Evolutionary conservation across 2,329 filamentous ascomycete species (phyloP).

Genomic region (Paraphaeosphaeria sporulosa): DNA sequence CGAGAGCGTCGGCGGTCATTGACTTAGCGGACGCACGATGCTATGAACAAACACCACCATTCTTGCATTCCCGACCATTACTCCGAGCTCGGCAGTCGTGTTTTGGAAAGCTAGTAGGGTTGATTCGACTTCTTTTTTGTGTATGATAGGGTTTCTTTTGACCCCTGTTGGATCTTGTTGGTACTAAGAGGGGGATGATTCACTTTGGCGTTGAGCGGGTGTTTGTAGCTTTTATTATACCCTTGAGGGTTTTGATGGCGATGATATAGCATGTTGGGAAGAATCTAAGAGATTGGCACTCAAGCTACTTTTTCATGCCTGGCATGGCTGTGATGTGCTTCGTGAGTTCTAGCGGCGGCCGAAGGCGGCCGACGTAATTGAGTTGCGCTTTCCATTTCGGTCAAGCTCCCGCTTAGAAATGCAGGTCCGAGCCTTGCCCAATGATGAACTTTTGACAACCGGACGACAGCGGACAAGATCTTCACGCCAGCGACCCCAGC

Average conservation of each 20-base stretch:
- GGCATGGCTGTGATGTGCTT: not conserved
- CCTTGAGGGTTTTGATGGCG: constrained; percentile 27
- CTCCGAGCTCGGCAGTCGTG: constrained; percentile 6
- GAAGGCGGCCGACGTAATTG: not conserved
- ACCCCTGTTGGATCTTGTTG: not conserved
- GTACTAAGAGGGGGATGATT: constrained; percentile 20
- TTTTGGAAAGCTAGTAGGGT: constrained; percentile 5
- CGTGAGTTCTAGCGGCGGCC: constrained; percentile 35
- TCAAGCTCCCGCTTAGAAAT: constrained; percentile 17
- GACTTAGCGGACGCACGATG: constrained; percentile 3
- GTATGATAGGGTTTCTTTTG: constrained; percentile 25
- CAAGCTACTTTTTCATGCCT: not conserved
- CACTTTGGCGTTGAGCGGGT: constrained; percentile 17
- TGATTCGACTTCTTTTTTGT: constrained; percentile 15
- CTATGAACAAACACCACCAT: constrained; percentile 15
- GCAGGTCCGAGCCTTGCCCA: constrained; percentile 11
- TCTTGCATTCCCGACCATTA: not conserved
- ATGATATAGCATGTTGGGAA: not conserved
- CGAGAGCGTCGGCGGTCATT: not conserved
- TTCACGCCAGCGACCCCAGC: constrained; percentile 16
- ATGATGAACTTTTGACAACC: constrained; percentile 13
- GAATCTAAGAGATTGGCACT: constrained; percentile 4
- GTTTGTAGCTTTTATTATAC: constrained; percentile 31
- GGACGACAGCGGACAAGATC: constrained; percentile 8
- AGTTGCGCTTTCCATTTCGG: not conserved